These are phyloP conservation scores for Metschnikowia chrysomelidarum DNA, from an alignment of 805 yeast genomes.

Conservation along the genomic window DNA sequence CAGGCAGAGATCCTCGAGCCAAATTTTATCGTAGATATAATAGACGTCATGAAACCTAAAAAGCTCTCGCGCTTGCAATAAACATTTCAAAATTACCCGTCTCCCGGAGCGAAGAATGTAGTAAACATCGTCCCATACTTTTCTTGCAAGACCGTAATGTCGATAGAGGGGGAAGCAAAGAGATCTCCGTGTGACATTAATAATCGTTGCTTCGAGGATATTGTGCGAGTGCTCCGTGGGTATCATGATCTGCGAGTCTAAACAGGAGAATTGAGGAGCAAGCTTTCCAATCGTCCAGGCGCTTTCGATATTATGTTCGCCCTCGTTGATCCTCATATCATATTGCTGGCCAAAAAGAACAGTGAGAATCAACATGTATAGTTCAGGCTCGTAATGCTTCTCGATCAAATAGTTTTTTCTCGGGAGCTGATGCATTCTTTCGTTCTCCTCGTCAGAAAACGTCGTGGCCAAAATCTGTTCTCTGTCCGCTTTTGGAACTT, in stretches of 20 bases:
- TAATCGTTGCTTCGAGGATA: slow-evolving; percentile 51
- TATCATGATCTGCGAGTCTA: slow-evolving; percentile 58
- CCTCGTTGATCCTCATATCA: slow-evolving; percentile 72
- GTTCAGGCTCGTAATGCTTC: slow-evolving; percentile 45
- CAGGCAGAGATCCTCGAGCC: slow-evolving; percentile 72
- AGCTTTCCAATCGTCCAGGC: slow-evolving; percentile 93
- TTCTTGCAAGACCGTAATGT: slow-evolving; percentile 54
- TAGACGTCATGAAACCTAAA: slow-evolving; percentile 83
- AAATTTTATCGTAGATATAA: slow-evolving; percentile 75
- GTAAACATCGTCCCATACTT: slow-evolving; percentile 76
- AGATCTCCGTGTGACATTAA: slow-evolving; percentile 69
- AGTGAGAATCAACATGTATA: slow-evolving; percentile 62
- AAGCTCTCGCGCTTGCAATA: slow-evolving; percentile 64
- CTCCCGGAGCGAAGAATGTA: slow-evolving; percentile 66
- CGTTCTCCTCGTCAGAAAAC: slow-evolving; percentile 61
- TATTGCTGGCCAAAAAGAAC: slow-evolving; percentile 71
- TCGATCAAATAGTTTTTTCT: slow-evolving; percentile 56
- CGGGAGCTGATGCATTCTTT: slow-evolving; percentile 69
- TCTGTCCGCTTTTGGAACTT: slow-evolving; percentile 22
- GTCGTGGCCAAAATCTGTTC: slow-evolving; percentile 41
- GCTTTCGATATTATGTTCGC: slow-evolving; percentile 75
- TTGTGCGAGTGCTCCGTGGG: slow-evolving; percentile 23
- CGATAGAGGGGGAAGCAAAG: slow-evolving; percentile 79
- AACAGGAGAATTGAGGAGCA: slow-evolving; percentile 69
- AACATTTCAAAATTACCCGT: slow-evolving; percentile 54